Base-by-base conservation (phyloP, 1,284 basidiomycete genomes). In the Puccinia brachypodii region DNA sequence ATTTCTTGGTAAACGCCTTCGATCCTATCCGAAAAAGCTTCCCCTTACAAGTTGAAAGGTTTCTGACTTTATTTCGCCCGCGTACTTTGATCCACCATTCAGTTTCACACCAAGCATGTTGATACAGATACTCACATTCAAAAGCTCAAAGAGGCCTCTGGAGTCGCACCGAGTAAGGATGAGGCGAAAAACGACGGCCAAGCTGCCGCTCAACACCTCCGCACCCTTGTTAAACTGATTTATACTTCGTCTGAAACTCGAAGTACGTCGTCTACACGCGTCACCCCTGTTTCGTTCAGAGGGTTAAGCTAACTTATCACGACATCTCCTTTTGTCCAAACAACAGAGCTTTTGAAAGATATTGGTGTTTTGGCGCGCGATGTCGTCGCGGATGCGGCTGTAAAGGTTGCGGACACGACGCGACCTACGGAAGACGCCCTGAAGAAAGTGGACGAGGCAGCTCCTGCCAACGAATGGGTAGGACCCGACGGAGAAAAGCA, bases 241-340 rank as follows among this genome's bases (percentile, higher is more conserved):
- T 89, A 94, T 84, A 96, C 94, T 86, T 97, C 96, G 88, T 92
- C 92, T 0, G 95, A 97, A 88, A 92, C 93, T 53, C 92, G 94
- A 85, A 97, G 97, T 87, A 91, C 96, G 75, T 87, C 95, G 78
- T 90, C 90, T 47, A 94, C 8, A 14, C 13, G 33, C 87, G 90
- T 94, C 84, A 91, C 91, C 38, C 86, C 94, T 83, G 91, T 96
- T 82, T 93, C 0, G 84, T 84, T 28, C 84, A 85, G 60, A 82
- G 85, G 83, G 79, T 25, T 84, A 16, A 68, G n/a, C 31, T 42
- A 53, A 47, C 68, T 53, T 6, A 3, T n/a, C 2, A 25, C 71
- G 25, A 38, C 11, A 28, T 84, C 84, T 84, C 58, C 85, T 84
- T 78, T 76, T 38, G n/a, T 78, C 44, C 11, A 58, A 53, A 44